A percentile compares a stretch with the other conserved stretches of the same genome.
Conservation (phyloP, 1,284 basidiomycete genomes). For the Cutaneotrichosporon sp. region DNA sequence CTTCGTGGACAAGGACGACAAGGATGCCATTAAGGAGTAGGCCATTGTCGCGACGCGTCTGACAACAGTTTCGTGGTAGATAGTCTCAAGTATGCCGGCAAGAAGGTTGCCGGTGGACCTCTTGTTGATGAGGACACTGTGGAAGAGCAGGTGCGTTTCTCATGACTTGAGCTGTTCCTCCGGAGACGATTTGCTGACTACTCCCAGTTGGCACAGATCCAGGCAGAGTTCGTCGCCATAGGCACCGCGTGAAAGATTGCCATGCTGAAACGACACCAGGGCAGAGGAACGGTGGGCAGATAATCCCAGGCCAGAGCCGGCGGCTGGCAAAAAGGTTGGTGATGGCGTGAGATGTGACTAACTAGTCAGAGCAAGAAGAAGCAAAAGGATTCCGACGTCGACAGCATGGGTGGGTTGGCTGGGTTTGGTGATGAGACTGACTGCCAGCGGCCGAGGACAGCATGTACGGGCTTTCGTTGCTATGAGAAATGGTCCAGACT, state of each 20-base stretch:
- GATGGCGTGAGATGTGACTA: neutral
- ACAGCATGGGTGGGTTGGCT: conserved; percentile 66
- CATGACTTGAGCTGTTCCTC: no score
- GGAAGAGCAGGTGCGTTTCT: conserved; percentile 14
- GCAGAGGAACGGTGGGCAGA: conserved; percentile 2
- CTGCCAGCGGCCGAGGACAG: conserved; percentile 6
- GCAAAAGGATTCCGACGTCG: conserved; percentile 58
- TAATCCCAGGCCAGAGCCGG: neutral
- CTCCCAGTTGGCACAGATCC: conserved; percentile 3
- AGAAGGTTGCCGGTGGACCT: conserved; percentile 23
- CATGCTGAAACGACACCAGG: conserved; percentile 3
- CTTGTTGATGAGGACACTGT: conserved; percentile 3
- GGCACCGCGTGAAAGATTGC: neutral
- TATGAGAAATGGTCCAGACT: neutral
- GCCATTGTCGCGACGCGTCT: neutral
- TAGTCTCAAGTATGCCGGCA: conserved; percentile 58
- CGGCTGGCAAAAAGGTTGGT: conserved; percentile 1
- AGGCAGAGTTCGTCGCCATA: conserved; percentile 9
- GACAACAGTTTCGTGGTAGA: conserved; percentile 61
- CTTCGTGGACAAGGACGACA: conserved; percentile 93
- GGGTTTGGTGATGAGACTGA: neutral
- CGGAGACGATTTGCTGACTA: conserved; percentile 4
- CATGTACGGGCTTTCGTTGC: conserved; percentile 10
- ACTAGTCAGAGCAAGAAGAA: conserved; percentile 34
- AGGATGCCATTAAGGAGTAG: conserved; percentile 79